A percentile compares a stretch with the other conserved stretches of the same genome.
phyloP scores from a whole-genome alignment of 345 rosid genomes.

The Gossypium thurberi region DNA sequence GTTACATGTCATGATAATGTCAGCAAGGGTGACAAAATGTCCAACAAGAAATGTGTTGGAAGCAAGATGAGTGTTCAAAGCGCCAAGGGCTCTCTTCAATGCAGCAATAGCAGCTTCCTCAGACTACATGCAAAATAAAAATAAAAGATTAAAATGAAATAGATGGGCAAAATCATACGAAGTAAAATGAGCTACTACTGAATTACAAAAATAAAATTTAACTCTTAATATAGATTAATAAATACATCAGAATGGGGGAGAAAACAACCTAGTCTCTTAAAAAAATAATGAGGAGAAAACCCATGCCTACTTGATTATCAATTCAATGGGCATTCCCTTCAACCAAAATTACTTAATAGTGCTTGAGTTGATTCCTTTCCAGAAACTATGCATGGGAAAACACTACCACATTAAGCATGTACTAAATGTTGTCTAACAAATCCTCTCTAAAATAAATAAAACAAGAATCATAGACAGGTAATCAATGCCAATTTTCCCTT shows the following conservation, averaged over 20 bases:
- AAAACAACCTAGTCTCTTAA: not conserved
- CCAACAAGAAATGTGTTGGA: not conserved
- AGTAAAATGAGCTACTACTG: not conserved
- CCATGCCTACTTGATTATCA: not conserved
- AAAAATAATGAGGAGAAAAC: not conserved
- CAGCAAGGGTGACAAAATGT: not conserved
- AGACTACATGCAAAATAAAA: not conserved
- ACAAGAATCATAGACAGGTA: not conserved
- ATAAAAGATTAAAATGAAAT: no score
- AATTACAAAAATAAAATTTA: no score
- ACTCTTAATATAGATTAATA: no score
- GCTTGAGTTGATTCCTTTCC: no score
- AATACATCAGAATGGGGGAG: not conserved
- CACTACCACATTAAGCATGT: not conserved
- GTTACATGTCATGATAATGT: not conserved
- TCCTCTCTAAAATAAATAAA: not conserved
- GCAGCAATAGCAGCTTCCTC: not conserved
- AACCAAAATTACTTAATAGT: no score
- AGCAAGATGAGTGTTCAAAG: not conserved
- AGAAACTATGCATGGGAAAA: not conserved
- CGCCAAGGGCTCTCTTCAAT: not conserved
- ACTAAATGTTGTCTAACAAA: not conserved
- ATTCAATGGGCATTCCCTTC: no score
- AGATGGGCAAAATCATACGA: not conserved
- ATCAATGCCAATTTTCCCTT: not conserved